Conservation (phyloP, 306 rosid species). For the Herpetospermum pedunculosum region DNA sequence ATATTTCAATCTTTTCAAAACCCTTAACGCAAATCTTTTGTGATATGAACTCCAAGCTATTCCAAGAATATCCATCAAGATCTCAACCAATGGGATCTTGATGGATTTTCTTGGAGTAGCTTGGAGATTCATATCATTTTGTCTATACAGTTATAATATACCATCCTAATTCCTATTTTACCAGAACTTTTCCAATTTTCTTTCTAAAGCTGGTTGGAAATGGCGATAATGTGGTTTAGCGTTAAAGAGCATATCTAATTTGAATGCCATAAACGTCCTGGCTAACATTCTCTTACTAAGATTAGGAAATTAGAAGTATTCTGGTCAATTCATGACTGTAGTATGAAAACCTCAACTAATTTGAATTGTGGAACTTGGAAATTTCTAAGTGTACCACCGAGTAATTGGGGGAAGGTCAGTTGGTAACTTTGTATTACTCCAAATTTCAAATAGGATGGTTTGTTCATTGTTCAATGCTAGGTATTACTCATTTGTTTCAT, state of each 20-base stretch:
- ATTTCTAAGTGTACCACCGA: not conserved
- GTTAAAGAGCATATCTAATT: not conserved
- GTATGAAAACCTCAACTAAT: not conserved
- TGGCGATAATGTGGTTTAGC: not conserved
- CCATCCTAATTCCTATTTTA: not conserved
- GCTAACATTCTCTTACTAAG: not conserved
- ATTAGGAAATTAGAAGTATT: not conserved
- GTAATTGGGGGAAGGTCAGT: not conserved
- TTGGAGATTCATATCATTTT: too few species aligned
- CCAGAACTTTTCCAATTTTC: not conserved
- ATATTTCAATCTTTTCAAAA: too few species aligned
- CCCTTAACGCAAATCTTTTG: too few species aligned
- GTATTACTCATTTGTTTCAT: too few species aligned
- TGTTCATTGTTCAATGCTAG: not conserved
- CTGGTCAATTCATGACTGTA: not conserved
- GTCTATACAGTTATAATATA: not conserved
- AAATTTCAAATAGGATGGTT: not conserved
- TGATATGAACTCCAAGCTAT: too few species aligned
- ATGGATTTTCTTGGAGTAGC: too few species aligned
- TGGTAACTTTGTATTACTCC: too few species aligned
- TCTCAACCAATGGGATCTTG: too few species aligned
- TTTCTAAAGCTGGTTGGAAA: not conserved
- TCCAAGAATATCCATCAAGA: too few species aligned
- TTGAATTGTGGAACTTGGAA: not conserved
- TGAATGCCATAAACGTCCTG: not conserved